Conservation (phyloP, 73 alveolate species). For the Symbiodinium natans region DNA sequence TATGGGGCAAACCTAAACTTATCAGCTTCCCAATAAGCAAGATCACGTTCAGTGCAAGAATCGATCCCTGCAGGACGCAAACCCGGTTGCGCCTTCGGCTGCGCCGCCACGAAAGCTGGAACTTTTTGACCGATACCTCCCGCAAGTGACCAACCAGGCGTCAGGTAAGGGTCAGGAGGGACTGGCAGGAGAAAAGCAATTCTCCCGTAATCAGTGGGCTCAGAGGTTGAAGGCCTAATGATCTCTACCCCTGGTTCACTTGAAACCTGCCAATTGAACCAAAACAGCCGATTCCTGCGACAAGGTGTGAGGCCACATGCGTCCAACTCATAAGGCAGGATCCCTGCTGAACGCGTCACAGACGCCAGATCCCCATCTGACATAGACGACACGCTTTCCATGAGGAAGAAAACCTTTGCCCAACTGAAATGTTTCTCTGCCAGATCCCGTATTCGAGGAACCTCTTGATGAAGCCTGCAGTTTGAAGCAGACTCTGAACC, state of each 20-base stretch:
- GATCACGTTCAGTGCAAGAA: neutral
- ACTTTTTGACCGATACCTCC: constrained; percentile 1
- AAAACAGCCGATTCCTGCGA: neutral
- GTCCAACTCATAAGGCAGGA: neutral
- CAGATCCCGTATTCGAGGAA: neutral
- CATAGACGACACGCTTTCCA: neutral
- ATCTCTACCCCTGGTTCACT: neutral
- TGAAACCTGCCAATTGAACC: neutral
- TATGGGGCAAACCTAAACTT: neutral
- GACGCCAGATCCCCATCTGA: neutral
- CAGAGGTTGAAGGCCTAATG: neutral
- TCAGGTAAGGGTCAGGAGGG: neutral
- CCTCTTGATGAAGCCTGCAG: neutral
- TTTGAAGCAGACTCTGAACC: too few relatives aligned
- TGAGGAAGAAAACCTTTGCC: neutral
- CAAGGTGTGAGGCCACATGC: neutral
- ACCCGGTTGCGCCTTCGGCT: neutral
- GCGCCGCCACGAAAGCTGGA: neutral
- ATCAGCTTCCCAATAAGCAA: neutral
- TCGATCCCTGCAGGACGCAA: neutral
- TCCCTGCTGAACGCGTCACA: neutral
- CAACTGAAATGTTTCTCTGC: neutral
- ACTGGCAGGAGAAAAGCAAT: neutral
- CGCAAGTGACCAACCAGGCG: constrained; percentile 29
- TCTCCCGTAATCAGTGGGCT: neutral